A percentile compares a stretch with the other conserved stretches of the same genome.
phyloP scores from a whole-genome alignment of 257 asterid genomes.

The Misopates orontium region DNA sequence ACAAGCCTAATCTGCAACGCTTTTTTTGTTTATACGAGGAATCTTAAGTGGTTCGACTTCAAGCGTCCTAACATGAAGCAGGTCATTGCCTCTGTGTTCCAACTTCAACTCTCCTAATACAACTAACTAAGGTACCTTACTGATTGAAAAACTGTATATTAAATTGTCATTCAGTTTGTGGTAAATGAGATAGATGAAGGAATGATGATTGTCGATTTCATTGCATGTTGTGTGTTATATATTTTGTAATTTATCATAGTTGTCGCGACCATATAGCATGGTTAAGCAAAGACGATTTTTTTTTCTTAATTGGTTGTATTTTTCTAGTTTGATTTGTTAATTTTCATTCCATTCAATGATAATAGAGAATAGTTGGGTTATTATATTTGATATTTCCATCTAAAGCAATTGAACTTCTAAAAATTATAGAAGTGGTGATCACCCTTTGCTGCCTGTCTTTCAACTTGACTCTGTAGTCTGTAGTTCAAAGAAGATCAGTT shows the following conservation, averaged over 20 bases:
- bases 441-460: too few species aligned
- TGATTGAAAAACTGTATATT: conserved; percentile 30
- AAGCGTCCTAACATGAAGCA: too few species aligned
- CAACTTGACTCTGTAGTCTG: too few species aligned
- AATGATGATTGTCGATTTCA: not conserved
- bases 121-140: conserved; percentile 3
- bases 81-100: conserved; percentile 9
- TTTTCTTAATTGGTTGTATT: not conserved
- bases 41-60: not conserved
- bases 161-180: conserved; percentile 1
- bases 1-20: conserved; percentile 15
- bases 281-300: too few species aligned
- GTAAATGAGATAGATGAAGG: conserved; percentile 8
- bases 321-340: too few species aligned
- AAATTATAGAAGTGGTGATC: too few species aligned
- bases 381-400: too few species aligned
- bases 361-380: not conserved
- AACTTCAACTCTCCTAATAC: not conserved
- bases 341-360: not conserved
- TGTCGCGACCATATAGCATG: not conserved
- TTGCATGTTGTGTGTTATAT: not conserved
- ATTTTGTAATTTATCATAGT: conserved; percentile 11
- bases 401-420: too few species aligned
- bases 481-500: too few species aligned
- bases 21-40: conserved; percentile 23